Conservation (phyloP, 2,329 filamentous ascomycete species). For the Sordariomycetes sp. region DNA sequence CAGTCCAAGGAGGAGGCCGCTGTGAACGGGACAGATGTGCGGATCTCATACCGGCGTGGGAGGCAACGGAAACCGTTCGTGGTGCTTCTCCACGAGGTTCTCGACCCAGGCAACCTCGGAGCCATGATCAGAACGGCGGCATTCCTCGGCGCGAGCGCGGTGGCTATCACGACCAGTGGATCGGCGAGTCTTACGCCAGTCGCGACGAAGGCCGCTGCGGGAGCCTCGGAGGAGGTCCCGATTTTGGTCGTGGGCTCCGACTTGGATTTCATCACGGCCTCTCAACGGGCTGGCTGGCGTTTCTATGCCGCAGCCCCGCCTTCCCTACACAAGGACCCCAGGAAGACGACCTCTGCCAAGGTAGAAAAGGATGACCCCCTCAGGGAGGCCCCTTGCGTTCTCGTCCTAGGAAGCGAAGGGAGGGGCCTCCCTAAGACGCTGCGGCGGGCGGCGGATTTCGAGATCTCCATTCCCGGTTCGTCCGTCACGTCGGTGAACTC, state of each 20-base stretch:
- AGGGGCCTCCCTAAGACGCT: constrained; percentile 58
- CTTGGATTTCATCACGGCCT: constrained; percentile 57
- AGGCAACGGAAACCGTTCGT: constrained; percentile 52
- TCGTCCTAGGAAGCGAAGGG: constrained; percentile 78
- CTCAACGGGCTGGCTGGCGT: constrained; percentile 64
- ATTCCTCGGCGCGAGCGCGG: constrained; percentile 81
- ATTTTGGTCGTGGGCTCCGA: constrained; percentile 62
- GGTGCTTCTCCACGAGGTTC: constrained; percentile 62
- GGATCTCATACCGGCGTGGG: not conserved
- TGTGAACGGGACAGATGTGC: constrained; percentile 55
- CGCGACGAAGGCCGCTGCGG: constrained; percentile 78
- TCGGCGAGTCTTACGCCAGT: constrained; percentile 67
- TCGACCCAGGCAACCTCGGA: constrained; percentile 85
- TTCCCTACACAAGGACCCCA: constrained; percentile 19
- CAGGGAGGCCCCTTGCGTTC: constrained; percentile 53
- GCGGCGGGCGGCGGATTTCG: constrained; percentile 53
- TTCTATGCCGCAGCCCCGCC: constrained; percentile 53
- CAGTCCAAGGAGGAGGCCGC: constrained; percentile 65
- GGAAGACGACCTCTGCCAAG: constrained; percentile 35
- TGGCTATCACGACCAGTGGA: constrained; percentile 64
- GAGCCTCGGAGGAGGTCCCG: constrained; percentile 71
- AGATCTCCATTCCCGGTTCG: constrained; percentile 52
- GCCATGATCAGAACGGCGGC: constrained; percentile 80
- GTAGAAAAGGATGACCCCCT: constrained; percentile 43
- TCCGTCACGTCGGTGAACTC: constrained; percentile 62